Conservation (phyloP, 768 basidiomycete genomes). For the Rhodotorula paludigena region DNA sequence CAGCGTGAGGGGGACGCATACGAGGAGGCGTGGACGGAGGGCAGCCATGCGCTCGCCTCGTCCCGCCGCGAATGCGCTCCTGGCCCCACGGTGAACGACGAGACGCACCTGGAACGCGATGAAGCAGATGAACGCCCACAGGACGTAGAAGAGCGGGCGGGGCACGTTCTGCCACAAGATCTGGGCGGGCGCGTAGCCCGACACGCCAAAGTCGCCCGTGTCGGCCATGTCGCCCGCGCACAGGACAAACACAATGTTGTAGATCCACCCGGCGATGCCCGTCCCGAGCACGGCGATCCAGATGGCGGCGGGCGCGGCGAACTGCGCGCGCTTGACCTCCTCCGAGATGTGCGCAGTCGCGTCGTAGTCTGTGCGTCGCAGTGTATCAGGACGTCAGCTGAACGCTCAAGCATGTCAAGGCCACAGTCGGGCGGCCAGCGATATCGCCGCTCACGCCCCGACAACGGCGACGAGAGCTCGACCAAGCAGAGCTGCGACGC, state of each 20-base stretch:
- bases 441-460: too few species aligned
- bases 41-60: too few species aligned
- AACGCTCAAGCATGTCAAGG: too few species aligned
- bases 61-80: too few species aligned
- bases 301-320: slow-evolving; percentile 50
- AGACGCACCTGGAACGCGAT: slow-evolving; percentile 83
- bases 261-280: slow-evolving; percentile 48
- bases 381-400: too few species aligned
- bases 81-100: too few species aligned
- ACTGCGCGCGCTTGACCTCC: slow-evolving; percentile 48
- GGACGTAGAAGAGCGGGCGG: slow-evolving; percentile 60
- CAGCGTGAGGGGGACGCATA: too few species aligned
- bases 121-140: slow-evolving; percentile 78
- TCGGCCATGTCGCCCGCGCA: slow-evolving; percentile 59
- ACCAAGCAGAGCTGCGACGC: slow-evolving; percentile 2
- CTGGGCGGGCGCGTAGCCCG: slow-evolving; percentile 60
- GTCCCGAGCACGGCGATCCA: slow-evolving; percentile 50
- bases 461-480: too few species aligned
- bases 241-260: slow-evolving; percentile 80
- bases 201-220: slow-evolving; percentile 54
- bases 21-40: too few species aligned
- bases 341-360: slow-evolving; percentile 50
- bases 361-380: slow-evolving; percentile 40
- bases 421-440: too few species aligned
- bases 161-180: slow-evolving; percentile 44